phyloP scores from a whole-genome alignment of 495 filamentous ascomycete species.

The Usnea hakonensis region DNA sequence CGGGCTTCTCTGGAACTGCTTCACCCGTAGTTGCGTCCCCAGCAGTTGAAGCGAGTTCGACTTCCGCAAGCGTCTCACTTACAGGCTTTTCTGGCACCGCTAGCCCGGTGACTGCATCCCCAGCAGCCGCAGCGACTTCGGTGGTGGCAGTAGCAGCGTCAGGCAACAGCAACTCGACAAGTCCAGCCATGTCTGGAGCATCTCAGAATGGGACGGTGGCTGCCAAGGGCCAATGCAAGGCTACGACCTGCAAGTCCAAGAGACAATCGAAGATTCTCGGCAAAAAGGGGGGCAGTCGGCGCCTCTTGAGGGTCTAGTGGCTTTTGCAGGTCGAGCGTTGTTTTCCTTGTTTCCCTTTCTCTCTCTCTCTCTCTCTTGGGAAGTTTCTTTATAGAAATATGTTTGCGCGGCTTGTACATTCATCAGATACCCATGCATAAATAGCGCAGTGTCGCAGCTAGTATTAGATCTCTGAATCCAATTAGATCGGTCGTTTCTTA shows the following conservation, averaged over 20 bases:
- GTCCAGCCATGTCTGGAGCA: neutral
- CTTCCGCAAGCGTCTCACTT: too few species aligned
- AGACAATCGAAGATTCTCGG: conserved; percentile 4
- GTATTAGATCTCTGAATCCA: too few species aligned
- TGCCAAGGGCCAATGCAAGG: neutral
- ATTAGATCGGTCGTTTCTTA: too few species aligned
- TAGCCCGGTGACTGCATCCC: neutral
- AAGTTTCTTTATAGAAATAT: too few species aligned
- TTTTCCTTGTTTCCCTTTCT: neutral
- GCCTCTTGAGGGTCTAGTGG: neutral
- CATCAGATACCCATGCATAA: too few species aligned
- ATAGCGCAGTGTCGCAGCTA: too few species aligned
- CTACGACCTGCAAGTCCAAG: neutral
- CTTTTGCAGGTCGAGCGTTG: neutral
- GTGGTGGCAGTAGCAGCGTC: neutral
- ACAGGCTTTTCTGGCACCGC: too few species aligned
- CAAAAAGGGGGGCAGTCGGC: neutral
- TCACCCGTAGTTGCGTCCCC: neutral
- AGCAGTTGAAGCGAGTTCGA: neutral
- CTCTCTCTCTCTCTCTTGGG: neutral
- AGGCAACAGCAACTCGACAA: neutral
- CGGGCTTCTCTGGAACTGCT: conserved; percentile 5
- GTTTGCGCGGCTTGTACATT: too few species aligned
- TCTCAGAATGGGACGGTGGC: neutral
- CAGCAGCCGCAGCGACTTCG: neutral